Evolutionary conservation across 2,329 filamentous ascomycete species (phyloP).

Genomic region (Pseudogymnoascus sp.): DNA sequence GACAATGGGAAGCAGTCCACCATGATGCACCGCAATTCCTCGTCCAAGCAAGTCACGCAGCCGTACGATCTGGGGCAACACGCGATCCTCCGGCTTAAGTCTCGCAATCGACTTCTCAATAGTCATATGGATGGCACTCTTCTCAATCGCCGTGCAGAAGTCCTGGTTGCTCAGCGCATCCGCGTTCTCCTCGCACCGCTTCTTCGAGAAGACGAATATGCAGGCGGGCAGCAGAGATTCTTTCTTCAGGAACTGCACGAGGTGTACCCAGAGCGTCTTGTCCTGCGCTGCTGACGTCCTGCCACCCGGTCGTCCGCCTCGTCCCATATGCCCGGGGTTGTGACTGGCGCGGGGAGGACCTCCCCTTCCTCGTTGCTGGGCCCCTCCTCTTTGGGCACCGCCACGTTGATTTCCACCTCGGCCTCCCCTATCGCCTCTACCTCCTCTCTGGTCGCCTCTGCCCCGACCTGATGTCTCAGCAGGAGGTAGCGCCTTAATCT

Average conservation of each 20-base stretch:
- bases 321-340: conserved; percentile 75
- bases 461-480: conserved; percentile 29
- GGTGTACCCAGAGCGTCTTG: conserved; percentile 91
- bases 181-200: conserved; percentile 92
- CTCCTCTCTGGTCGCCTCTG: conserved; percentile 46
- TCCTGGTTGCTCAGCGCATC: conserved; percentile 92
- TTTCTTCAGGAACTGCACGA: conserved; percentile 86
- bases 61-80: conserved; percentile 84
- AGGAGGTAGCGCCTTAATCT: conserved; percentile 45
- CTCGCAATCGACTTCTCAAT: conserved; percentile 91
- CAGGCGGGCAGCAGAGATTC: conserved; percentile 81
- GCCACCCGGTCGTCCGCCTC: conserved; percentile 75
- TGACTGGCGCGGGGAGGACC: conserved; percentile 42
- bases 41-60: conserved; percentile 76
- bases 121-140: conserved; percentile 95
- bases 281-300: conserved; percentile 88
- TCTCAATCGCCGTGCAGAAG: conserved; percentile 86
- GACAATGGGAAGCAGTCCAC: conserved; percentile 87
- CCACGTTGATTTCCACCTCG: conserved; percentile 42
- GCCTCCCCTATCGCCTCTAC: conserved; percentile 40
- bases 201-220: conserved; percentile 98
- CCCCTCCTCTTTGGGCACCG: conserved; percentile 49
- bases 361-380: conserved; percentile 45
- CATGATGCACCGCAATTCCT: conserved; percentile 93
- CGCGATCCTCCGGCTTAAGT: conserved; percentile 80